These are phyloP conservation scores for Paulownia fortunei DNA, from an alignment of 257 asterid genomes.

Conservation along the genomic window DNA sequence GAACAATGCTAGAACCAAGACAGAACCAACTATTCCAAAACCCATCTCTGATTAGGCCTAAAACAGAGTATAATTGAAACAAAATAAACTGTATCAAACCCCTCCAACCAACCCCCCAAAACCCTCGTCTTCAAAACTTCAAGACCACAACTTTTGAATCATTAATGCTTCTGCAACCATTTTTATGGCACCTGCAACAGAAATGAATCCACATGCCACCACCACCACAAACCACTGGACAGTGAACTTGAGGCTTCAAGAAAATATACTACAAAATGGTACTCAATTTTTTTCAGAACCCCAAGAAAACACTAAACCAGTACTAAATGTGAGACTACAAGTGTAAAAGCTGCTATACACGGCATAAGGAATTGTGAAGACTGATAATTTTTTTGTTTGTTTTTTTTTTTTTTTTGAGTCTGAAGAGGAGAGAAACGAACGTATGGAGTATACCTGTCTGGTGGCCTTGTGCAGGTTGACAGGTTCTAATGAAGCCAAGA, in stretches of 20 bases:
- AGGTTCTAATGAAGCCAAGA: conserved; percentile 55
- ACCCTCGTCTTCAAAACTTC: conserved; percentile 32
- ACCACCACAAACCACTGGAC: conserved; percentile 29
- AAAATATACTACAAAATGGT: conserved; percentile 1
- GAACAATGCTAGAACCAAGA: conserved; percentile 56
- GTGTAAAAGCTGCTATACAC: conserved; percentile 23
- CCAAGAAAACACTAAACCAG: conserved; percentile 7
- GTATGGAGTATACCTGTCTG: conserved; percentile 27
- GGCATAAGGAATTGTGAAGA: conserved; percentile 20
- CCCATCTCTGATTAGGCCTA: conserved; percentile 57
- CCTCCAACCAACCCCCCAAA: conserved; percentile 21
- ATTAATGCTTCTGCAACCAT: conserved; percentile 37
- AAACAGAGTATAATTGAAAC: not conserved
- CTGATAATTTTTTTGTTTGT: conserved; percentile 11
- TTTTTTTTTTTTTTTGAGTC: not conserved
- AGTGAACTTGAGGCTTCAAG: conserved; percentile 19
- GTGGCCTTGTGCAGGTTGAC: conserved; percentile 38
- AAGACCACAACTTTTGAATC: conserved; percentile 34
- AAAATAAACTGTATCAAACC: conserved; percentile 14
- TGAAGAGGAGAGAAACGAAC: conserved; percentile 20
- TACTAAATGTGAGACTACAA: not conserved
- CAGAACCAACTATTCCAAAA: conserved; percentile 44
- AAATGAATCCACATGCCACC: conserved; percentile 36
- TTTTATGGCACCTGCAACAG: conserved; percentile 31
- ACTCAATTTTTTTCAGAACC: not conserved